Evolutionary conservation across 441 rosid genomes (phyloP).

Genomic region (Breynia disticha): DNA sequence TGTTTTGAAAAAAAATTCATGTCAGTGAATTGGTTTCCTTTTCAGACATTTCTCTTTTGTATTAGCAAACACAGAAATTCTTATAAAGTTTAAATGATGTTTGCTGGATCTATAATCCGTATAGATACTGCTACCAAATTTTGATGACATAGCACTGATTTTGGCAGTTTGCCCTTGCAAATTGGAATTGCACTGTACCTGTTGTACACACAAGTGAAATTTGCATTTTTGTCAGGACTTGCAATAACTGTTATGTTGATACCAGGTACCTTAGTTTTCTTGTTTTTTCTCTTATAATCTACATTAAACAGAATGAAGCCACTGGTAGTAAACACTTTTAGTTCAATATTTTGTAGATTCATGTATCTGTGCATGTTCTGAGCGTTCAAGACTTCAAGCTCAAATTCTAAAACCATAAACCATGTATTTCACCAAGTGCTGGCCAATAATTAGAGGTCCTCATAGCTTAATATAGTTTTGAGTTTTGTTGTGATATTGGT

Average conservation of each 20-base stretch:
- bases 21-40: no score
- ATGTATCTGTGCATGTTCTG: neutral
- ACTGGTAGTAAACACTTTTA: neutral
- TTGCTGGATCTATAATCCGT: no score
- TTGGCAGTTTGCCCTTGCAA: constrained; percentile 86
- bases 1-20: no score
- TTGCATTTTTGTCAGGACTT: constrained; percentile 82
- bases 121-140: no score
- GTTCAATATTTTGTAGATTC: constrained; percentile 1
- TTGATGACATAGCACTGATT: neutral
- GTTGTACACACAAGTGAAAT: constrained; percentile 81
- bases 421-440: neutral
- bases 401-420: neutral
- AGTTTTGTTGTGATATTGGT: neutral
- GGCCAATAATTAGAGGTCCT: neutral
- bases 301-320: constrained; percentile 5
- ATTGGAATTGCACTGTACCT: constrained; percentile 87
- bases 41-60: no score
- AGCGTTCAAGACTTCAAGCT: neutral
- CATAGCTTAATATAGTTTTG: no score
- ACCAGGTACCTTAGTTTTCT: constrained; percentile 46
- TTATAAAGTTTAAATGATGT: no score
- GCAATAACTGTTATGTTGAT: constrained; percentile 69
- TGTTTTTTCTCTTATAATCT: constrained; percentile 2
- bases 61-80: no score